Evolutionary conservation across 1,284 basidiomycete genomes (phyloP), one percentile per base, ranked within the genome.

Genomic region (Heterobasidion parviporum): DNA sequence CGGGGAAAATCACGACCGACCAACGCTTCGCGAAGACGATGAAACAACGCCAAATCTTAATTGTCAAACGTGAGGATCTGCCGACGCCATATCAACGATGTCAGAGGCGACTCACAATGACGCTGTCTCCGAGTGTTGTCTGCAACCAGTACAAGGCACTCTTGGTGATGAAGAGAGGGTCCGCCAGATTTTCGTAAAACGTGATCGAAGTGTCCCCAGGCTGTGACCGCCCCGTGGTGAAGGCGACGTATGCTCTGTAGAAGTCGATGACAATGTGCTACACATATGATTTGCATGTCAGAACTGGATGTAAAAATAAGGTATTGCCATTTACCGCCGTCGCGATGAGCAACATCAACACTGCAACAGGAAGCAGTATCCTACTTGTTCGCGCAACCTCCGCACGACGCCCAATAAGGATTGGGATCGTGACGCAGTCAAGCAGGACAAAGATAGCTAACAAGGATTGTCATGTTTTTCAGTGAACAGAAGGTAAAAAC

Each of bases 21-120:
- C 14, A 8, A 7, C 18, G 10, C 33, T 36, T 38, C 8, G 26
- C 18, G 16, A 38, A 52, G 12, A 52, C 34, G 18, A 38, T 35
- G 35, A 36, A 52, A n/a, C 50, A 52, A n/a, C 50, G 50, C 50
- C 50, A 52, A 12, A 52, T 52, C 50, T 52, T 18, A 34, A 32
- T 14, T 20, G 2, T 14, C 26, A 26, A 26, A 26, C 26, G 20
- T 41, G 36, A 52, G 38, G 38, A 41, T 4, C 26, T 26, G 26
- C 6, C 38, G 38, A 41, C 10, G 8, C 4, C 7, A 41, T 12
- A 41, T 26, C 6, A 41, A n/a, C 4, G 38, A 15, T 9, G 15
- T 9, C 6, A 12, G 14, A 16, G 38, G 26, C 26, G 14, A 36
- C 50, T 15, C 33, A 52, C 50, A 10, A 36, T 36, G 35, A 52